Conservation (phyloP, 1,139 yeast species). For the Eremothecium coryli region DNA sequence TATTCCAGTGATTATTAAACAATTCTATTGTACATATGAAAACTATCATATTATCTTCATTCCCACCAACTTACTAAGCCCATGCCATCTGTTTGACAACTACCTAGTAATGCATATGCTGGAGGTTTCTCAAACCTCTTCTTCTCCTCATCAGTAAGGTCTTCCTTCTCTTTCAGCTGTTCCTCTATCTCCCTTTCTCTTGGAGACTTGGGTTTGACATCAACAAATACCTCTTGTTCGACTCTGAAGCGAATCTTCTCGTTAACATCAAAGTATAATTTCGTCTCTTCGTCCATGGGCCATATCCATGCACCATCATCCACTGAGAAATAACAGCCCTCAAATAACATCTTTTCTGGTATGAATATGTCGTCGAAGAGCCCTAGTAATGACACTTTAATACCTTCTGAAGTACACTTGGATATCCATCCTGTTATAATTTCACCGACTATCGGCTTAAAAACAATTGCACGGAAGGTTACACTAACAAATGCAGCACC, state of each 20-base stretch:
- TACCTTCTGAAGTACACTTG: conserved; percentile 78
- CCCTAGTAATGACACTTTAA: conserved; percentile 53
- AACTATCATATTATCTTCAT: conserved; percentile 21
- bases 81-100: conserved; percentile 94
- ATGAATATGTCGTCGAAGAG: conserved; percentile 89
- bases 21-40: not conserved
- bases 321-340: conserved; percentile 57
- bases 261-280: conserved; percentile 75
- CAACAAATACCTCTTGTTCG: conserved; percentile 79
- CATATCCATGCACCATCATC: conserved; percentile 94
- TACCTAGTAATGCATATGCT: conserved; percentile 77
- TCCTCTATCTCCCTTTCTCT: conserved; percentile 39
- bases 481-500: conserved; percentile 81
- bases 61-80: conserved; percentile 98
- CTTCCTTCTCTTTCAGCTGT: conserved; percentile 22
- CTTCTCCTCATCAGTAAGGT: conserved; percentile 23
- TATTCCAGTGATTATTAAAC: not conserved
- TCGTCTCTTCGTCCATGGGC: conserved; percentile 66
- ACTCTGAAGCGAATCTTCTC: conserved; percentile 86
- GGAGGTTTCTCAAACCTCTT: conserved; percentile 40
- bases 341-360: conserved; percentile 74
- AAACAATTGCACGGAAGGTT: conserved; percentile 64
- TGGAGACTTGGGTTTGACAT: conserved; percentile 68
- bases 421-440: conserved; percentile 90
- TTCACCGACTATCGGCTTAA: conserved; percentile 93